Conservation (phyloP, 805 yeast species). For the Pichia ethanolica region DNA sequence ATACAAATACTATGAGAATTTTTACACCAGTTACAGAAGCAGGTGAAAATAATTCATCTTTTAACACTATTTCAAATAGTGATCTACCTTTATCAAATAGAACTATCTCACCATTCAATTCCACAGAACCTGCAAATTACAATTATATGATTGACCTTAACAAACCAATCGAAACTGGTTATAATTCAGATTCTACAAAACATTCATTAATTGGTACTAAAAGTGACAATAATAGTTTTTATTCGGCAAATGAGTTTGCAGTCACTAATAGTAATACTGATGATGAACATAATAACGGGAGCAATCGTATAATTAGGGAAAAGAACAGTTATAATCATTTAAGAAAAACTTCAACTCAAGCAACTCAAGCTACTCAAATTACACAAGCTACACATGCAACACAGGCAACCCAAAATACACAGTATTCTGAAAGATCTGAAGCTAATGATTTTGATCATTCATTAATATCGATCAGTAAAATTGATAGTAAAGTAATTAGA, state of each 20-base stretch:
- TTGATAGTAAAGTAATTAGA: neutral
- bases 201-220: neutral
- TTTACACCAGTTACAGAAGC: neutral
- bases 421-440: neutral
- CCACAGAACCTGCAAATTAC: neutral
- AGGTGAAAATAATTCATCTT: neutral
- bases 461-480: neutral
- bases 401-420: neutral
- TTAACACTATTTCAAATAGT: neutral
- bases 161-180: neutral
- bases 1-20: neutral
- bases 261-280: neutral
- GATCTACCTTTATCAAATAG: neutral
- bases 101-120: neutral
- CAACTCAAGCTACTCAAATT: neutral
- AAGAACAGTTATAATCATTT: neutral
- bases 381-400: neutral
- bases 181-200: neutral
- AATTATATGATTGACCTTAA: conserved; percentile 1
- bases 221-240: neutral
- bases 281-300: neutral
- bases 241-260: neutral
- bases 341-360: neutral
- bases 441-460: neutral
- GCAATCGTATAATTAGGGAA: conserved; percentile 6